Conservation (phyloP, 2,329 filamentous ascomycete genomes). For the Hymenoscyphus infarciens region DNA sequence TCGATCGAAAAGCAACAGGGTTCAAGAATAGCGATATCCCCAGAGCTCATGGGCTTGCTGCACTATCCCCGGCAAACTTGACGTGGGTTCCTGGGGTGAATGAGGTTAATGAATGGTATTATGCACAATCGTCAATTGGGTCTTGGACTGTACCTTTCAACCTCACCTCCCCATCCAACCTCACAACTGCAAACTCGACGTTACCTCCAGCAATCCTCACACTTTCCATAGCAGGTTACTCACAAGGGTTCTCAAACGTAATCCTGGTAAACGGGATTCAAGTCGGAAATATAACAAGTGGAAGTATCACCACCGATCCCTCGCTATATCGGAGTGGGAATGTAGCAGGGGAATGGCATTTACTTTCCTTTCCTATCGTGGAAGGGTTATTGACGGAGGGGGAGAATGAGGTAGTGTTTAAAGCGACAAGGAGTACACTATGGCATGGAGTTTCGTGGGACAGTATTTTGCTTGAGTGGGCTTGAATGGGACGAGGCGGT, state of each 20-base stretch:
- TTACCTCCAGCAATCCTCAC: slow-evolving; percentile 11
- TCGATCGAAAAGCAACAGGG: slow-evolving; percentile 45
- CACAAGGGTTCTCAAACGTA: slow-evolving; percentile 33
- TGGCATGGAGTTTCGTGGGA: slow-evolving; percentile 44
- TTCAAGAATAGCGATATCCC: slow-evolving; percentile 44
- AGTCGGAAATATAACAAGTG: slow-evolving; percentile 38
- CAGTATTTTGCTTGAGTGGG: slow-evolving; percentile 38
- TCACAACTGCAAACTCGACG: neutral
- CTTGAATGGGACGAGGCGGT: neutral
- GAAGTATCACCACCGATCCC: slow-evolving; percentile 38
- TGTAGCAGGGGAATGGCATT: slow-evolving; percentile 41
- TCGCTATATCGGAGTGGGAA: slow-evolving; percentile 42
- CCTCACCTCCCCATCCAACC: neutral
- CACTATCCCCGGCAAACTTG: slow-evolving; percentile 43
- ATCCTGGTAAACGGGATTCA: slow-evolving; percentile 38
- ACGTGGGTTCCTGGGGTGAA: slow-evolving; percentile 42
- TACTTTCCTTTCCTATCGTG: slow-evolving; percentile 38
- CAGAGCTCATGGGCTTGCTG: slow-evolving; percentile 44
- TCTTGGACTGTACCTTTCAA: slow-evolving; percentile 18
- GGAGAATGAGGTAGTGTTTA: slow-evolving; percentile 38
- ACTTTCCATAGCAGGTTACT: slow-evolving; percentile 20
- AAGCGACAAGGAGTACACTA: slow-evolving; percentile 35
- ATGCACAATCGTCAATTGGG: slow-evolving; percentile 38
- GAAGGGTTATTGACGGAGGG: slow-evolving; percentile 35
- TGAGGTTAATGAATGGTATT: slow-evolving; percentile 45